phyloP scores from a whole-genome alignment of 805 yeast species.

The Starmerella bombicola region DNA sequence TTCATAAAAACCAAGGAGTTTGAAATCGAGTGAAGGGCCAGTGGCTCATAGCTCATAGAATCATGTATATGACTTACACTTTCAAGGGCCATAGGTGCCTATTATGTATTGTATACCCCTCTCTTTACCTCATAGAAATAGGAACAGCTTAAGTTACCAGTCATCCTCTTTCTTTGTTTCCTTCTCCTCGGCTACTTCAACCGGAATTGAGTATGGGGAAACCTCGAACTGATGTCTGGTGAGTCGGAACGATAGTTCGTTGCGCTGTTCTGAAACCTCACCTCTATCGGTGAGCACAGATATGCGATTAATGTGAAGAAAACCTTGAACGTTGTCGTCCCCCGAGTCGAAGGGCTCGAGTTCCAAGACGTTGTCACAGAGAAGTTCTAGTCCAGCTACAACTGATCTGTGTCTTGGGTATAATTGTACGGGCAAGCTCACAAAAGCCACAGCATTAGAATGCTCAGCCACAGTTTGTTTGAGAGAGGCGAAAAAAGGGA shows the following conservation, averaged over 20 bases:
- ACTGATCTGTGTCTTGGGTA: slow-evolving; percentile 43
- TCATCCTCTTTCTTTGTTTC: background rate
- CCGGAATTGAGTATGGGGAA: slow-evolving; percentile 95
- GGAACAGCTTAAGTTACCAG: background rate
- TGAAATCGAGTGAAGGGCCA: background rate
- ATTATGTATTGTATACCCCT: too few relatives aligned
- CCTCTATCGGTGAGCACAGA: slow-evolving; percentile 69
- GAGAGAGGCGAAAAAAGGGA: slow-evolving; percentile 52
- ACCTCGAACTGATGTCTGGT: slow-evolving; percentile 75
- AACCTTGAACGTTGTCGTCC: slow-evolving; percentile 38
- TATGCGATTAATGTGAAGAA: slow-evolving; percentile 59
- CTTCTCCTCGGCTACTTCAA: slow-evolving; percentile 51
- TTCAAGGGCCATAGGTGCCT: too few relatives aligned
- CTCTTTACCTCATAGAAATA: too few relatives aligned
- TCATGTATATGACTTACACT: too few relatives aligned
- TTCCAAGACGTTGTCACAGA: slow-evolving; percentile 57
- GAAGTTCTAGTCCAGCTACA: slow-evolving; percentile 41
- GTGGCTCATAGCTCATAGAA: too few relatives aligned
- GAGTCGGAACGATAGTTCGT: slow-evolving; percentile 77
- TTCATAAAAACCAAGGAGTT: slow-evolving; percentile 11
- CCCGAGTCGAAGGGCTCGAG: slow-evolving; percentile 74
- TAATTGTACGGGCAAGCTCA: slow-evolving; percentile 52
- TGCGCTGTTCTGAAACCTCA: slow-evolving; percentile 56
- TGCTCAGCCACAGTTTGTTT: slow-evolving; percentile 39
- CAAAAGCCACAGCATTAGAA: slow-evolving; percentile 39